phyloP scores from a whole-genome alignment of 2,329 filamentous ascomycete genomes.

The Canariomyces notabilis region DNA sequence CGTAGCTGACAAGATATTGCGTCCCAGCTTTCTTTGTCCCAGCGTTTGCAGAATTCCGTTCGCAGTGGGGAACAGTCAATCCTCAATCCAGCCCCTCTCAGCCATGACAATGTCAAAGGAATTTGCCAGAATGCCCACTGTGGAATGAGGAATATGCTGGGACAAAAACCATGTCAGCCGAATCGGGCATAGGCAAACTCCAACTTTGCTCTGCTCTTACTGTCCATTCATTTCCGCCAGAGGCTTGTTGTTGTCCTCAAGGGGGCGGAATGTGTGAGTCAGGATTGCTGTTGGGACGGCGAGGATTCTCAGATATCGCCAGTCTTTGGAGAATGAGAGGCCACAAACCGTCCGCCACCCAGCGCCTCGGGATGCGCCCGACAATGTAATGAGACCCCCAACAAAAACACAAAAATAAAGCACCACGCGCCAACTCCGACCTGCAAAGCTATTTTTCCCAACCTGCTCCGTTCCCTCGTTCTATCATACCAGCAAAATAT shows the following conservation, averaged over 20 bases:
- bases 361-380: slow-evolving; percentile 5
- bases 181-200: slow-evolving; percentile 28
- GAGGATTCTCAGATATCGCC: slow-evolving; percentile 3
- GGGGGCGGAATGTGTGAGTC: slow-evolving; percentile 2
- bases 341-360: slow-evolving; percentile 12
- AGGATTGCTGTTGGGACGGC: slow-evolving; percentile 3
- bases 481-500: slow-evolving; percentile 24
- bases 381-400: neutral
- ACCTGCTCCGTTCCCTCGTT: slow-evolving; percentile 22
- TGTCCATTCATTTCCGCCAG: slow-evolving; percentile 15
- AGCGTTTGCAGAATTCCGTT: slow-evolving; percentile 31
- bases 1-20: slow-evolving; percentile 23
- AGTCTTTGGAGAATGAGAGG: slow-evolving; percentile 5
- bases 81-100: slow-evolving; percentile 15
- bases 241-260: slow-evolving; percentile 1
- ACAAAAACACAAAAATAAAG: slow-evolving; percentile 16
- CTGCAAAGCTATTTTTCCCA: slow-evolving; percentile 24
- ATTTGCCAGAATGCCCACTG: slow-evolving; percentile 17
- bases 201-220: slow-evolving; percentile 6
- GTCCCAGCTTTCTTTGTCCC: slow-evolving; percentile 20
- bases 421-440: slow-evolving; percentile 25
- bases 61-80: slow-evolving; percentile 18
- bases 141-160: slow-evolving; percentile 22
- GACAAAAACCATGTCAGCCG: slow-evolving; percentile 37
- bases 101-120: slow-evolving; percentile 27